phyloP scores from a whole-genome alignment of 2,329 filamentous ascomycete species.

The Furcasterigmium sp. region DNA sequence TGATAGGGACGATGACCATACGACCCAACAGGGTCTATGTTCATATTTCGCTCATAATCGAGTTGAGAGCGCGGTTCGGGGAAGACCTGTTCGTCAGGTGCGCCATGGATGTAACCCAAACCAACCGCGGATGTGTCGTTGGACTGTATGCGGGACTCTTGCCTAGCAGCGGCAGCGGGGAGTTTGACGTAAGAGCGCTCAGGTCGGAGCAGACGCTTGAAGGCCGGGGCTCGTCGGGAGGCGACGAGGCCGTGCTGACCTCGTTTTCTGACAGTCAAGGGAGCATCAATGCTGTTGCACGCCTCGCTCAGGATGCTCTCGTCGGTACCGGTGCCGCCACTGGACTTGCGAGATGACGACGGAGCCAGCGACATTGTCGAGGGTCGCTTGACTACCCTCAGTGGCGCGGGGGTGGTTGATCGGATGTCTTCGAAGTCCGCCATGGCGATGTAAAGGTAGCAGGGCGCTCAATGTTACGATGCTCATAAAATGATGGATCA shows the following conservation, averaged over 20 bases:
- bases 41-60: too few relatives aligned
- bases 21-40: too few relatives aligned
- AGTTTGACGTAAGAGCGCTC: constrained; percentile 2
- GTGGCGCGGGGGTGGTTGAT: constrained; percentile 28
- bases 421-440: not conserved
- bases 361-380: not conserved
- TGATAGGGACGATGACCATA: too few relatives aligned
- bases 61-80: too few relatives aligned
- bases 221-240: not conserved
- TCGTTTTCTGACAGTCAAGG: constrained; percentile 29
- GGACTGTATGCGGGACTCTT: not conserved
- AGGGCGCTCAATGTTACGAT: too few relatives aligned
- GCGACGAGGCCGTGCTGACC: constrained; percentile 11
- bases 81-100: too few relatives aligned
- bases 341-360: constrained; percentile 6
- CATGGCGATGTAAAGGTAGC: not conserved
- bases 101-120: too few relatives aligned
- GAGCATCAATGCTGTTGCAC: constrained; percentile 9
- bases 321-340: constrained; percentile 16
- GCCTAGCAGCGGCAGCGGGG: not conserved
- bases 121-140: too few relatives aligned
- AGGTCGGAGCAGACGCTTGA: not conserved
- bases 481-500: too few relatives aligned
- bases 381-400: constrained; percentile 43
- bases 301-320: constrained; percentile 17